A percentile compares a stretch with the other conserved stretches of the same genome.
phyloP scores from a whole-genome alignment of 139 green algal genomes.

The Yamagishiella unicocca region DNA sequence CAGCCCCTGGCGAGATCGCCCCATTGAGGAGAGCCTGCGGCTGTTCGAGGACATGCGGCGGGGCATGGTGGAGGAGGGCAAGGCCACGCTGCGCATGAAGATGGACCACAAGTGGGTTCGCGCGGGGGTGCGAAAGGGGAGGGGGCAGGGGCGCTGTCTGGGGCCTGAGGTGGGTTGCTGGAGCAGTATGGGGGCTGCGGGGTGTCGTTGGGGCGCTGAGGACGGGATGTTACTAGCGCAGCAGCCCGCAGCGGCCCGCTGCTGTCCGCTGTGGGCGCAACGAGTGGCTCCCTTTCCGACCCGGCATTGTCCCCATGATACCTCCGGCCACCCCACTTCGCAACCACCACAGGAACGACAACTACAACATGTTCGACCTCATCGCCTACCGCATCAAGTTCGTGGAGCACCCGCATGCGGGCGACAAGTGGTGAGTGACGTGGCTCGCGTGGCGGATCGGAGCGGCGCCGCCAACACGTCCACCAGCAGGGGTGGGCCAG shows the following conservation, averaged over 20 bases:
- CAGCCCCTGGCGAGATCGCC: conserved; percentile 93
- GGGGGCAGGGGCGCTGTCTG: no score
- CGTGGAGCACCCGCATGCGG: conserved; percentile 88
- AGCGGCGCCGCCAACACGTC: no score
- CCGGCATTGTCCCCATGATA: no score
- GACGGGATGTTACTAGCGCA: no score
- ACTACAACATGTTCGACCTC: conserved; percentile 97
- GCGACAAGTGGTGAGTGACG: conserved; percentile 62
- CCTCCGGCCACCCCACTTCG: background rate
- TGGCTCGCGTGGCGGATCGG: background rate
- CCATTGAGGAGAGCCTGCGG: conserved; percentile 88
- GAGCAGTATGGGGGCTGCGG: no score
- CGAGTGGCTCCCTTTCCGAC: no score
- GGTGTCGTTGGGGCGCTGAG: no score
- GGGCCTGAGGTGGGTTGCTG: no score
- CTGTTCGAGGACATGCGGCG: conserved; percentile 98
- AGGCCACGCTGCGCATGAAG: conserved; percentile 91
- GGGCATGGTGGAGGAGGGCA: conserved; percentile 93
- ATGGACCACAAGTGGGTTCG: conserved; percentile 72
- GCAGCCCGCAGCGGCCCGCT: no score
- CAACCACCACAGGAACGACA: conserved; percentile 89
- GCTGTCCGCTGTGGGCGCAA: no score
- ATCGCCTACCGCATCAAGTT: conserved; percentile 99
- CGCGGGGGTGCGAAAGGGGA: background rate
- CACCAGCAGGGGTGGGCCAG: no score